Conservation (phyloP, 225 moss, liverwort and hornwort species). For the Ulota crispa region DNA sequence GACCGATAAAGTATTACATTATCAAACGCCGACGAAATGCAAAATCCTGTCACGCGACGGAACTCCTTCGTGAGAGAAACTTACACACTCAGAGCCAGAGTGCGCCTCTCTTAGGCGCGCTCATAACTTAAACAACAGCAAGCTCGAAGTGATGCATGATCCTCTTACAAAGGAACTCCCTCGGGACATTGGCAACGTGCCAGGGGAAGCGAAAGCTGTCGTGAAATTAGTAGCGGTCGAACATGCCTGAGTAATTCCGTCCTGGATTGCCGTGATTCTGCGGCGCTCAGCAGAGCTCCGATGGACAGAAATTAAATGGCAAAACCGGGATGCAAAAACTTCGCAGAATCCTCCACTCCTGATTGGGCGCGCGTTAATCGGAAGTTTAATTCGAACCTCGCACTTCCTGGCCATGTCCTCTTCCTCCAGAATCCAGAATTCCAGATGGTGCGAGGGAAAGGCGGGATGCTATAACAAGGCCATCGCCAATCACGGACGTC, state of each 20-base stretch:
- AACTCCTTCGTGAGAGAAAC: constrained; percentile 2
- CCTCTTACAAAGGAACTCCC: constrained; percentile 12
- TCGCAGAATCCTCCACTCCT: constrained; percentile 9
- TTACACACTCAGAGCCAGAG: not conserved
- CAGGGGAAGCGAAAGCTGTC: not conserved
- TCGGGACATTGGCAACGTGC: not conserved
- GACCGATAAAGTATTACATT: not conserved
- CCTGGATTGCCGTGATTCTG: constrained; percentile 2
- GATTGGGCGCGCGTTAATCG: not conserved
- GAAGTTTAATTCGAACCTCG: not conserved
- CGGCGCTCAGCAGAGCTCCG: constrained; percentile 27
- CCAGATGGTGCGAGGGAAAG: not conserved
- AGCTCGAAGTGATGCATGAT: not conserved
- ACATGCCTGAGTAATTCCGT: not conserved
- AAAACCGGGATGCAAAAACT: too few species aligned
- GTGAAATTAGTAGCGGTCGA: not conserved
- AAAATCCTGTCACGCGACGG: not conserved
- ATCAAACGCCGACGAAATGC: not conserved
- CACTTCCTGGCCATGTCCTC: not conserved
- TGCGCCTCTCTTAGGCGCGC: not conserved
- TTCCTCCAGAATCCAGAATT: too few species aligned
- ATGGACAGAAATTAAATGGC: constrained; percentile 4
- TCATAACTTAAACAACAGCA: not conserved
- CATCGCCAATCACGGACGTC: constrained; percentile 10
- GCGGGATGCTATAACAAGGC: not conserved